Conservation (phyloP, 1,284 basidiomycete species). For the Filobasidium uniguttulatum region DNA sequence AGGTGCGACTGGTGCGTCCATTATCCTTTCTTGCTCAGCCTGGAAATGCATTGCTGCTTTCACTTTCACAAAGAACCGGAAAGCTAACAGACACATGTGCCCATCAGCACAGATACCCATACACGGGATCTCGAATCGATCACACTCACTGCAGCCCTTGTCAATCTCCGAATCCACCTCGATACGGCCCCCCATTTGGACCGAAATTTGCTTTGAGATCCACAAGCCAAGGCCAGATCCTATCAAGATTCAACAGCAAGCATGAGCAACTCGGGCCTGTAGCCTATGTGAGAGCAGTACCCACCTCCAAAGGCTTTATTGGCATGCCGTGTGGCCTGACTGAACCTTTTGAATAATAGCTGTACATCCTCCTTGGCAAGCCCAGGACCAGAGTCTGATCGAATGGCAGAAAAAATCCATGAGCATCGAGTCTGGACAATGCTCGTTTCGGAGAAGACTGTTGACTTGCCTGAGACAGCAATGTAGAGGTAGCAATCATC, state of each 20-base stretch:
- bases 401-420: conserved; percentile 13
- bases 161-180: conserved; percentile 28
- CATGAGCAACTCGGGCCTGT: not conserved
- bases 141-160: conserved; percentile 34
- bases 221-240: conserved; percentile 31
- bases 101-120: not conserved
- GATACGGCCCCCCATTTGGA: conserved; percentile 31
- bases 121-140: not conserved
- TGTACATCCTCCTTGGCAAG: conserved; percentile 29
- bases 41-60: conserved; percentile 12
- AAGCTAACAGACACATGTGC: conserved; percentile 13
- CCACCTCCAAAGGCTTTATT: conserved; percentile 34
- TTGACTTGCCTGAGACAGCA: conserved; percentile 8
- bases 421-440: not conserved
- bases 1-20: no score
- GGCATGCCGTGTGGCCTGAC: conserved; percentile 25
- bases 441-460: not conserved
- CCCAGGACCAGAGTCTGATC: conserved; percentile 34
- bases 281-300: not conserved
- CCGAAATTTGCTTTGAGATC: conserved; percentile 29
- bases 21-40: not conserved
- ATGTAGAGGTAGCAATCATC: conserved; percentile 12
- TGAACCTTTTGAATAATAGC: conserved; percentile 31
- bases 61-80: conserved; percentile 32
- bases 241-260: not conserved